Evolutionary conservation across 2,329 filamentous ascomycete genomes (phyloP).

Genomic region (Monilinia fructicola): DNA sequence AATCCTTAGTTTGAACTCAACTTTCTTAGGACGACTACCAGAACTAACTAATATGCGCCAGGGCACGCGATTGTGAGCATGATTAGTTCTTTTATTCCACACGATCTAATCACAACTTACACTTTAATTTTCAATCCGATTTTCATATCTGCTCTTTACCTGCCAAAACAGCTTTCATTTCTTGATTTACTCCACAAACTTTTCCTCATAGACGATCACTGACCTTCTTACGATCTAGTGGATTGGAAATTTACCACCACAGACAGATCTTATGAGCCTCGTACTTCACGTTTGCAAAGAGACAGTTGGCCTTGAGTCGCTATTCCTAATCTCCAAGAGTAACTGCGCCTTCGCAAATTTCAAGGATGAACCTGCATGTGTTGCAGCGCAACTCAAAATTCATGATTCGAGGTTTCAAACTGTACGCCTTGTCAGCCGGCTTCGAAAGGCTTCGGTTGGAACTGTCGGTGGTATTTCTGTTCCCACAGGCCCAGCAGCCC

Average conservation of each 20-base stretch:
- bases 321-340: constrained; percentile 94
- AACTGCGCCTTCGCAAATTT: constrained; percentile 98
- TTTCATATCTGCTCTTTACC: background rate
- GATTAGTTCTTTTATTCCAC: background rate
- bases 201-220: background rate
- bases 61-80: constrained; percentile 68
- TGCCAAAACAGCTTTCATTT: background rate
- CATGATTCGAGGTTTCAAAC: constrained; percentile 90
- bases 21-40: background rate
- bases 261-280: constrained; percentile 76
- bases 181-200: background rate
- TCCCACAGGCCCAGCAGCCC: constrained; percentile 39
- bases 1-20: background rate
- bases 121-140: background rate
- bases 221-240: constrained; percentile 48
- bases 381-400: constrained; percentile 75
- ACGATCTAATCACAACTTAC: background rate
- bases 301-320: constrained; percentile 72
- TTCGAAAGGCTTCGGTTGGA: constrained; percentile 58
- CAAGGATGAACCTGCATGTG: constrained; percentile 73
- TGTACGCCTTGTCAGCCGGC: constrained; percentile 79
- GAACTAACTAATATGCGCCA: constrained; percentile 39
- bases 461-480: constrained; percentile 36
- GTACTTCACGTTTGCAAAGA: constrained; percentile 88
- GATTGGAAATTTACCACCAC: constrained; percentile 90